Base-by-base conservation (phyloP, 2,329 filamentous ascomycete genomes). In the Zalaria obscura region DNA sequence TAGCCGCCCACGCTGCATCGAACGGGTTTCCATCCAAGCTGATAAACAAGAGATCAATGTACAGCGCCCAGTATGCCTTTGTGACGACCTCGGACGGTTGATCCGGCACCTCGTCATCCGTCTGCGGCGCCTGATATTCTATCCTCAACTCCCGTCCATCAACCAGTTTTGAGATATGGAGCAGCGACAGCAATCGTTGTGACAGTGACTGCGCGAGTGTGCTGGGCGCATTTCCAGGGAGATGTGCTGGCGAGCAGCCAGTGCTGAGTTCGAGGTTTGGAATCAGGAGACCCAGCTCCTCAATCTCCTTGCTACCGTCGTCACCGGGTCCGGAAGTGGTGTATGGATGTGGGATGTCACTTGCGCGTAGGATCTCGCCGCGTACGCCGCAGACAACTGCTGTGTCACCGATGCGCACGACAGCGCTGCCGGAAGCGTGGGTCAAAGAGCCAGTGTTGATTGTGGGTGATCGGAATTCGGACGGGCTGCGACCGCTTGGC, bases 221-320 rank as follows among this genome's bases (percentile, higher is more conserved):
- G 4, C 76, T 80, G 1, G 86, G 91, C 25, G 91, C 80, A 6
- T 80, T 81, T 36, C 88, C 87, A 0, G 91, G 87, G 11, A 94
- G 70, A 52, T 89, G 86, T 25, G 81, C 74, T 3, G 89, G 88
- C 5, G 87, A 83, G 56, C 83, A 93, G 31, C 91, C 91, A 1
- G 91, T 98, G 29, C 81, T 82, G 28, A 98, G 68, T 57, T 95
- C 91, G 42, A 98, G 76, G 56, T 98, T 98, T 2, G 91, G 89
- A 2, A 98, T 88, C 2, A 98, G 66, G 9, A 98, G 66, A 53
- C 85, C 78, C 35, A 78, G 60, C 4, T 63, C 58, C 26, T 66
- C 64, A 25, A 74, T 54, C 38, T 70, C 60, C 1, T 60, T 54
- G 4, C 59, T 51, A 25, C 51, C 48, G 8, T 51, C 46, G 7